Evolutionary conservation across 2,329 filamentous ascomycete genomes (phyloP).

Genomic region (Stenocarpella maydis): DNA sequence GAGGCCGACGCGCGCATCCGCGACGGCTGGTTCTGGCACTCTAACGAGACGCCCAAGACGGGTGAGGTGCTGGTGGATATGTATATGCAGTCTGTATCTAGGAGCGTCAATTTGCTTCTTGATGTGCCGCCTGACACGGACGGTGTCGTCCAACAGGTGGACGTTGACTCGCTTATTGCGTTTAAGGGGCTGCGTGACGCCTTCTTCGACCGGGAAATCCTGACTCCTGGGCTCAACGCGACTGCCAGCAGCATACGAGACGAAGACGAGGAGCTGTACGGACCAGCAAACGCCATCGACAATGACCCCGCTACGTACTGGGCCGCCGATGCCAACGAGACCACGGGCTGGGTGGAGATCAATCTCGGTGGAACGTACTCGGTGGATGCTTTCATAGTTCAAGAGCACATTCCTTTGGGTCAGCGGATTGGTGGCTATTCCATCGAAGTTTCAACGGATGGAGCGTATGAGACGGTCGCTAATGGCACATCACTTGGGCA

Average conservation of each 20-base stretch:
- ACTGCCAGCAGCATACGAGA: slow-evolving; percentile 4
- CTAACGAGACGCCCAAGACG: slow-evolving; percentile 40
- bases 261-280: background rate
- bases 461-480: background rate
- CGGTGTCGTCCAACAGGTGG: slow-evolving; percentile 37
- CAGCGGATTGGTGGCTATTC: slow-evolving; percentile 43
- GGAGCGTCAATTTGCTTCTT: slow-evolving; percentile 41
- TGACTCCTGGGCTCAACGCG: background rate
- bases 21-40: slow-evolving; percentile 43
- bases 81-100: slow-evolving; percentile 41
- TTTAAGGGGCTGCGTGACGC: slow-evolving; percentile 39
- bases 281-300: background rate
- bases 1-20: slow-evolving; percentile 43
- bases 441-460: slow-evolving; percentile 35
- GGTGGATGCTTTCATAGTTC: slow-evolving; percentile 40
- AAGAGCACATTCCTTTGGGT: slow-evolving; percentile 43
- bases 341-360: slow-evolving; percentile 41
- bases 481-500: slow-evolving; percentile 11
- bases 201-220: slow-evolving; percentile 1
- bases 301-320: background rate
- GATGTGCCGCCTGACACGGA: slow-evolving; percentile 42
- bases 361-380: slow-evolving; percentile 36
- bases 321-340: background rate
- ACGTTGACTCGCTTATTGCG: slow-evolving; percentile 37
- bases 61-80: slow-evolving; percentile 40